Evolutionary conservation across 192 early-diverging fungal species (phyloP).

Genomic region (Backusella sp.): DNA sequence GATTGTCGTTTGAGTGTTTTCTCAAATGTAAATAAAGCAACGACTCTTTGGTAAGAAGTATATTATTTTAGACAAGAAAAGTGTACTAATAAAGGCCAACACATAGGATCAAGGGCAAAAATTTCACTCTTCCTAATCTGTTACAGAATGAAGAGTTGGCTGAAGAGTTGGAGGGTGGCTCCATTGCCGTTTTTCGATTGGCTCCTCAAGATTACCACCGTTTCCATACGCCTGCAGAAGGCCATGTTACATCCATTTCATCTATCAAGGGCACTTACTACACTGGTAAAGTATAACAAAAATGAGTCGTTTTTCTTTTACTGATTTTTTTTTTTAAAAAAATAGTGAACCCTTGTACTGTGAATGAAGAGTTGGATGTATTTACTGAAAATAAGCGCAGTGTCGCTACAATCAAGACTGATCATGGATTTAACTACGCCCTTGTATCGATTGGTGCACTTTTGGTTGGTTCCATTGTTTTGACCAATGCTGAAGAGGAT

Average conservation of each 20-base stretch:
- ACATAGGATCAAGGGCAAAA: slow-evolving; percentile 61
- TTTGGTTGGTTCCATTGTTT: slow-evolving; percentile 66
- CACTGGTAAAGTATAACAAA: slow-evolving; percentile 37
- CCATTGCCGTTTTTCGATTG: slow-evolving; percentile 67
- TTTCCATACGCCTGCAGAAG: slow-evolving; percentile 61
- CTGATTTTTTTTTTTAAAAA: background rate
- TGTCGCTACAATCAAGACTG: slow-evolving; percentile 49
- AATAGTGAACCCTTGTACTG: slow-evolving; percentile 69
- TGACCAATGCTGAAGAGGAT: slow-evolving; percentile 48
- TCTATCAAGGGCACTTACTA: slow-evolving; percentile 63
- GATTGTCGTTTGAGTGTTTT: slow-evolving; percentile 65
- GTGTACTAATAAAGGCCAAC: background rate
- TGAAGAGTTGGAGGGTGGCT: slow-evolving; percentile 51
- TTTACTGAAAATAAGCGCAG: slow-evolving; percentile 69
- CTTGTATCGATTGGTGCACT: slow-evolving; percentile 69
- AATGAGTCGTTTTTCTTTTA: background rate
- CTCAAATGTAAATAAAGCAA: slow-evolving; percentile 48
- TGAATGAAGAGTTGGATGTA: slow-evolving; percentile 62
- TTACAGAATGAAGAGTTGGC: slow-evolving; percentile 50
- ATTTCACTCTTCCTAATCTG: slow-evolving; percentile 58
- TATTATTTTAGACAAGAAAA: background rate
- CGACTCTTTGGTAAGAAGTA: slow-evolving; percentile 49
- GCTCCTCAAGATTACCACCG: slow-evolving; percentile 85
- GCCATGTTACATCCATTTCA: slow-evolving; percentile 42
- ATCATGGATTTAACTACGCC: slow-evolving; percentile 51